Conservation (phyloP, 1,284 basidiomycete species). For the Fomitopsis pinicola region DNA sequence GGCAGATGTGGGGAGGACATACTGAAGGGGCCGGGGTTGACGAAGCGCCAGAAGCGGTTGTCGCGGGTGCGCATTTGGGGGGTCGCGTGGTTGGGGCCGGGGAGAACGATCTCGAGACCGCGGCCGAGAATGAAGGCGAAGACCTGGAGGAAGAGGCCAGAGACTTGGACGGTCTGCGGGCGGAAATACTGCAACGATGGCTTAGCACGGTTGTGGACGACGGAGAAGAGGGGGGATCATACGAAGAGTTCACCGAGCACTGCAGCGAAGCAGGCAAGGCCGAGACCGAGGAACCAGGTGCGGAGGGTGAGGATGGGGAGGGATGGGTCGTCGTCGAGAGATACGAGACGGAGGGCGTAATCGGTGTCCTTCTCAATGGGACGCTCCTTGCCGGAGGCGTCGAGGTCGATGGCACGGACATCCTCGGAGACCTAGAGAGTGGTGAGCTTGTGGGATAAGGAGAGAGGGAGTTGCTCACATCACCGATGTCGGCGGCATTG, state of each 20-base stretch:
- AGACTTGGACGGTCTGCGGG: constrained; percentile 56
- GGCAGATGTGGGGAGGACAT: constrained; percentile 10
- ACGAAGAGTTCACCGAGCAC: constrained; percentile 59
- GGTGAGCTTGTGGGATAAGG: background rate
- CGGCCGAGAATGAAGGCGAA: constrained; percentile 39
- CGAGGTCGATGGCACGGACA: constrained; percentile 1
- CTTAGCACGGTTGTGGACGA: background rate
- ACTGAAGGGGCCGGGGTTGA: constrained; percentile 56
- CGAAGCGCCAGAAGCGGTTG: constrained; percentile 45
- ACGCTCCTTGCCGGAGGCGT: constrained; percentile 30
- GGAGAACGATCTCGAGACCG: constrained; percentile 39
- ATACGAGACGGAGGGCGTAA: constrained; percentile 46
- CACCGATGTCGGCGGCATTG: background rate
- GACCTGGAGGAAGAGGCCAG: constrained; percentile 54
- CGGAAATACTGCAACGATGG: constrained; percentile 19
- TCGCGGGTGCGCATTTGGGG: constrained; percentile 12
- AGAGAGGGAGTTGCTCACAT: background rate
- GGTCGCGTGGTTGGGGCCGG: constrained; percentile 38
- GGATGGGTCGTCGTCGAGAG: constrained; percentile 54
- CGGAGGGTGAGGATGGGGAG: constrained; percentile 47
- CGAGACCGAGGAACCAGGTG: constrained; percentile 42
- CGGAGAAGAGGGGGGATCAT: constrained; percentile 13
- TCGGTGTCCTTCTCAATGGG: constrained; percentile 45
- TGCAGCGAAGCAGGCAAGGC: constrained; percentile 50
- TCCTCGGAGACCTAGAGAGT: background rate